A percentile compares a stretch with the other conserved stretches of the same genome.
Evolutionary conservation across 176 grass and related monocot genomes (phyloP).

Genomic region (Tillandsia fasciculata): DNA sequence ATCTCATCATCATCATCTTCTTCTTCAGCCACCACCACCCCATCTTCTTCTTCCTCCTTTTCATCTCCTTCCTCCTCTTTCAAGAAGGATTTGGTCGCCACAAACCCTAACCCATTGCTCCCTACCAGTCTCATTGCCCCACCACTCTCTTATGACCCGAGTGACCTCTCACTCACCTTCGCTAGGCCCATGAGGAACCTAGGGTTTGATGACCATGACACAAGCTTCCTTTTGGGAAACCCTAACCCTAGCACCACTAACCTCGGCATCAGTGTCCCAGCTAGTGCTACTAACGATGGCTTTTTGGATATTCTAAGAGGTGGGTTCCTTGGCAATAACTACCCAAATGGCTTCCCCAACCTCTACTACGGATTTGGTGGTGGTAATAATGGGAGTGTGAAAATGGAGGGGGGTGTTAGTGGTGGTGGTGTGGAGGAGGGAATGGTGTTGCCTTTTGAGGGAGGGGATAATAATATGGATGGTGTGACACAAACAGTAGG

Average conservation of each 20-base stretch:
- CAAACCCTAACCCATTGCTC: not conserved
- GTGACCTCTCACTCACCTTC: slow-evolving; percentile 17
- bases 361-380: slow-evolving; percentile 5
- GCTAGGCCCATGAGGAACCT: not conserved
- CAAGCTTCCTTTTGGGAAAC: not conserved
- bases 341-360: slow-evolving; percentile 1
- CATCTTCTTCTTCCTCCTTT: not conserved
- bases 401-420: not conserved
- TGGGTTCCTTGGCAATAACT: not conserved
- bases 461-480: not conserved
- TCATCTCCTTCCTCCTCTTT: not conserved
- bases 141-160: slow-evolving; percentile 12
- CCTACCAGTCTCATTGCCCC: not conserved
- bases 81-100: not conserved
- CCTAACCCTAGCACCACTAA: not conserved
- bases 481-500: not conserved
- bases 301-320: slow-evolving; percentile 14
- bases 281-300: not conserved
- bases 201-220: not conserved
- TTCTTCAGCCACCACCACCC: not conserved
- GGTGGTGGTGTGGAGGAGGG: not conserved
- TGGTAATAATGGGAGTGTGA: not conserved
- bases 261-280: no score
- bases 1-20: not conserved
- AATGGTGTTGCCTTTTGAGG: not conserved